A percentile compares a stretch with the other conserved stretches of the same genome.
Evolutionary conservation across 1,139 yeast species (phyloP).

Genomic region (Saccharomyces hybrid): DNA sequence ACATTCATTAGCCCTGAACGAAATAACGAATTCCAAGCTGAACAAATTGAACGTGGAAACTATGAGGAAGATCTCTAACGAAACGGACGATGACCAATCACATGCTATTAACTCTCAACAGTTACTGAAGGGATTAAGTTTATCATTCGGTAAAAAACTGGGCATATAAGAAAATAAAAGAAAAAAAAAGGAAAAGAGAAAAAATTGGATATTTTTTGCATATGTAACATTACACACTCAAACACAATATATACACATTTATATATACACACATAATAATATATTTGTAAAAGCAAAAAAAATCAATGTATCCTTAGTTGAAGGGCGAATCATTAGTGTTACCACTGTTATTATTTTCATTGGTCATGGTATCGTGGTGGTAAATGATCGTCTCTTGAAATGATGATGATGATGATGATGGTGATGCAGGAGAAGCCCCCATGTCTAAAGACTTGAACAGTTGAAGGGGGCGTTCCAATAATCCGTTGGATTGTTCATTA

Average conservation of each 20-base stretch:
- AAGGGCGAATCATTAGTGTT: background rate
- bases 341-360: background rate
- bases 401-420: background rate
- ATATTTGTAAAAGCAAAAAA: background rate
- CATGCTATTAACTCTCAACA: background rate
- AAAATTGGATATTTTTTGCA: background rate
- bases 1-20: conserved; percentile 8
- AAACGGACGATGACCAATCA: background rate
- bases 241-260: background rate
- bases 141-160: background rate
- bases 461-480: conserved; percentile 43
- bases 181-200: background rate
- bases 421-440: background rate
- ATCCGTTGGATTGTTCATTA: conserved; percentile 49
- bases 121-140: background rate
- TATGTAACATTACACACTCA: background rate
- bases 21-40: conserved; percentile 3
- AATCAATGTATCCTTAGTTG: background rate
- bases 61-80: background rate
- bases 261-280: background rate
- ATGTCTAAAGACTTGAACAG: conserved; percentile 33
- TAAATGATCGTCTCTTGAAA: background rate
- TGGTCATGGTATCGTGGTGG: background rate
- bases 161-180: background rate
- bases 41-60: conserved; percentile 4